Conservation (phyloP, 345 rosid species). For the Excoecaria cochinchinensis region DNA sequence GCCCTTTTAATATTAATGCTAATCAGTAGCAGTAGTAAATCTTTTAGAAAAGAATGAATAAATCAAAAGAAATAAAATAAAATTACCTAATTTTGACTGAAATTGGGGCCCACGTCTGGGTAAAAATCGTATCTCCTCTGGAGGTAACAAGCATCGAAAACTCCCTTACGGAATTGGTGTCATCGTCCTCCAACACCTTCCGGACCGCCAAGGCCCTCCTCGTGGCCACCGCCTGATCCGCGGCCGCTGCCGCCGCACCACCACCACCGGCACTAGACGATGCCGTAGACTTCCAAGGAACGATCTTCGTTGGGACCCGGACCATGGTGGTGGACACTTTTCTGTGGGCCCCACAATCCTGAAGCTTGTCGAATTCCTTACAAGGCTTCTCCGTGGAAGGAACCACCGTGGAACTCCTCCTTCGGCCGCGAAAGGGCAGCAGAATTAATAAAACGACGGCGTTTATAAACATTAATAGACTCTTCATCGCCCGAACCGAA, state of each 20-base stretch:
- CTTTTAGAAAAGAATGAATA: too few relatives aligned
- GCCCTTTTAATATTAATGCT: too few relatives aligned
- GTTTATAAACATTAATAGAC: slow-evolving; percentile 37
- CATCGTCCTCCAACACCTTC: slow-evolving; percentile 59
- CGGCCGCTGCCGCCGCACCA: slow-evolving; percentile 37
- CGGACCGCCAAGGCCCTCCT: slow-evolving; percentile 65
- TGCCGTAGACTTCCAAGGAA: slow-evolving; percentile 49
- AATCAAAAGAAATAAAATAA: not conserved
- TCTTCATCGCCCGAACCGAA: slow-evolving; percentile 47
- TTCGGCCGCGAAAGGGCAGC: slow-evolving; percentile 52
- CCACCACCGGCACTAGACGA: slow-evolving; percentile 14
- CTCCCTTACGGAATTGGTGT: slow-evolving; percentile 39
- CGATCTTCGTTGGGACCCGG: slow-evolving; percentile 47
- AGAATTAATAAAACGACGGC: slow-evolving; percentile 53
- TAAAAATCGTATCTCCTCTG: slow-evolving; percentile 73
- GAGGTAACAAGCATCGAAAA: slow-evolving; percentile 48
- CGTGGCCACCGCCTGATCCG: slow-evolving; percentile 60
- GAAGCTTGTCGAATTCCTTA: slow-evolving; percentile 42
- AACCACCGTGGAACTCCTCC: slow-evolving; percentile 14
- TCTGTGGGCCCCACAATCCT: slow-evolving; percentile 18
- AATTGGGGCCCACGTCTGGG: slow-evolving; percentile 75
- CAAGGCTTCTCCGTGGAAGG: slow-evolving; percentile 23
- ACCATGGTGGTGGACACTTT: slow-evolving; percentile 33
- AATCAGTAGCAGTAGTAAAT: too few relatives aligned
- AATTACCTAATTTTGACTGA: slow-evolving; percentile 52